A percentile compares a stretch with the other conserved stretches of the same genome.
These are phyloP conservation scores for Nothomitra cinnamomea DNA, from an alignment of 2,329 filamentous ascomycete species.

Conservation along the genomic window DNA sequence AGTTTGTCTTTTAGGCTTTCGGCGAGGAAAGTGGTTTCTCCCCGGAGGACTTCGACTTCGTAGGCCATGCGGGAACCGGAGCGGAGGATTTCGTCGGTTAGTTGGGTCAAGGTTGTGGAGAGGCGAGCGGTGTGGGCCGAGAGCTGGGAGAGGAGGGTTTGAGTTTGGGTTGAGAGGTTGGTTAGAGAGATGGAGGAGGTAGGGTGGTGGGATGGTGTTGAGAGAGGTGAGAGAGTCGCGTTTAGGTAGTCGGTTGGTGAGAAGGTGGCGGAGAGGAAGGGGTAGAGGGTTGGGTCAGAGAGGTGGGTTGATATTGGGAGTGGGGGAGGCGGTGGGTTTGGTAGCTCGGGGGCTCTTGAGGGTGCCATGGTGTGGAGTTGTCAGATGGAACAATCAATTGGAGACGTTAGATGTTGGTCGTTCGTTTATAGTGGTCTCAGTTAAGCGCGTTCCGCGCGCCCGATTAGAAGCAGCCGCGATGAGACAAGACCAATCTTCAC, in stretches of 20 bases:
- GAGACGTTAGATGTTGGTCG: too few relatives aligned
- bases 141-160: constrained; percentile 70
- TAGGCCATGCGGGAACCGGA: constrained; percentile 81
- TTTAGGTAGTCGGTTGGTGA: constrained; percentile 80
- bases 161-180: constrained; percentile 66
- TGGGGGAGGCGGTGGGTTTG: neutral
- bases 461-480: too few relatives aligned
- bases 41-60: constrained; percentile 83
- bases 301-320: constrained; percentile 4
- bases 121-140: constrained; percentile 76
- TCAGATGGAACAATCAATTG: too few relatives aligned
- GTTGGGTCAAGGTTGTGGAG: constrained; percentile 63
- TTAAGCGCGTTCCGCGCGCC: too few relatives aligned
- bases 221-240: constrained; percentile 51
- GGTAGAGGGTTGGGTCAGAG: constrained; percentile 48
- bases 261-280: constrained; percentile 62
- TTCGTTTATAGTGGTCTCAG: too few relatives aligned
- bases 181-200: constrained; percentile 41
- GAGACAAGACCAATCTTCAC: too few relatives aligned
- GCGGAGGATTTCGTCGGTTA: constrained; percentile 88
- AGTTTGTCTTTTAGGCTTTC: constrained; percentile 62
- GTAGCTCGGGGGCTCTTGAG: neutral
- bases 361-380: too few relatives aligned
- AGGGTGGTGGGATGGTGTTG: constrained; percentile 28
- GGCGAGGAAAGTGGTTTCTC: constrained; percentile 65